Base-by-base conservation (phyloP, 2,329 filamentous ascomycete species). In the Allantophomopsis lycopodina region DNA sequence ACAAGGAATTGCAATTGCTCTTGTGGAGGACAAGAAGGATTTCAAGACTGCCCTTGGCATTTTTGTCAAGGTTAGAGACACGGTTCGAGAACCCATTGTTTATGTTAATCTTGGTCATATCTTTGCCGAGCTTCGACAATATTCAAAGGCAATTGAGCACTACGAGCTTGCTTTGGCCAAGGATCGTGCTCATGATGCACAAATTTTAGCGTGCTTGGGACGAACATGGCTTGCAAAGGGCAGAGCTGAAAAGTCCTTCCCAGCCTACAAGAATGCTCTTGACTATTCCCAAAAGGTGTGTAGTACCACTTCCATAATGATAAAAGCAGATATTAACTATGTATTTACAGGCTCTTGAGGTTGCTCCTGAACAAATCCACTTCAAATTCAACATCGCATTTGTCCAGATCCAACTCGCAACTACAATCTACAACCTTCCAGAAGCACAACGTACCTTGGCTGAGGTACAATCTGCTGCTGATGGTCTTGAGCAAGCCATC, bases 361-460 rank as follows among this genome's bases (percentile, higher is more conserved):
- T 83, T 40, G 78, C 83, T 1, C 83, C 87, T 0, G 83, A 91
- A 4, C 85, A 94, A 51, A 71, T 88, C 21, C 86, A 94, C 60
- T 85, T 91, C 59, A 86, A 91, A 58, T 98, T 98, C 71, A 98
- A 98, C 54, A 84, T 98, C 20, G 91, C 91, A 1, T 98, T 95
- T 55, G 85, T 96, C 20, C 91, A 96, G 56, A 93, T 94, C 46
- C 88, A 95, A 58, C 78, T 96, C 40, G 89, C 89, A 15, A 81
- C 82, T 35, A 75, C 83, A 21, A 77, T 95, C 40, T 80, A 86
- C 59, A 69, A 66, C 30, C 66, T 94, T 40, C 68, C 74, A 5
- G 85, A 95, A 55, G 73, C 74, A 5, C 78, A 88, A 54, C 79
- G 87, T 38, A 83, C 82, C 0, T 68, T 89, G 3, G 71, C 73